Evolutionary conservation across 1,284 basidiomycete species (phyloP), one percentile per base, ranked within the genome.

Genomic region (Singerocomus inundabilis): DNA sequence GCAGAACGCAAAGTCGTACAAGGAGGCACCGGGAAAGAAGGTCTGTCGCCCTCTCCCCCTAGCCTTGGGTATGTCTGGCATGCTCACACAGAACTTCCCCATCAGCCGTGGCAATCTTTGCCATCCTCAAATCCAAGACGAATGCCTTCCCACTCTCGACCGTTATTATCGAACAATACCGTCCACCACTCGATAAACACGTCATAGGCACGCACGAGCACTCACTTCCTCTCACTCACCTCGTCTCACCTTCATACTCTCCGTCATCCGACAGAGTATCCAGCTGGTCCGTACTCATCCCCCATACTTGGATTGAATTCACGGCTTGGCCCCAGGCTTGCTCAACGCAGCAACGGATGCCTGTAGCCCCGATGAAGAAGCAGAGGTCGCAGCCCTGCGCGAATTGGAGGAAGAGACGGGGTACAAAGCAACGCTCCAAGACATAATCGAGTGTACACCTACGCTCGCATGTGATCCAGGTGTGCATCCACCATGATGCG

Each of bases 341-440:
- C 83, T 98, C 52, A 91, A 95, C 63, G 82, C 85, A 52, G 82
- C 81, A 1, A 35, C 46, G 8, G 7, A 4, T 30, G 21, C 6
- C 6, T 38, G 46, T 3, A 53, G 43, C 0, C 36, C 47, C 9
- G 79, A 51, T 9, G 87, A 98, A 71, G 82, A 83, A 1, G 76
- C 89, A 0, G 87, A 87, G 68, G 71, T 79, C 48, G 81, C 91
- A 1, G 93, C 91, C 1, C 75, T 93, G 31, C 81, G 93, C 31
- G 94, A 98, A 64, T 77, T 98, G 8, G 76, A 85, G 59, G 94
- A 98, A 70, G 94, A 97, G 70, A 96, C 93, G 0, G 93, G 93
- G 2, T 95, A 87, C 69, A 81, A 75, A 55, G 84, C 78, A 9
- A 57, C 60, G 28, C 56, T 64, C n/a, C 72, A 76, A 56, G 70